Evolutionary conservation across 768 basidiomycete species (phyloP).

Genomic region (Termitomyces sp.): DNA sequence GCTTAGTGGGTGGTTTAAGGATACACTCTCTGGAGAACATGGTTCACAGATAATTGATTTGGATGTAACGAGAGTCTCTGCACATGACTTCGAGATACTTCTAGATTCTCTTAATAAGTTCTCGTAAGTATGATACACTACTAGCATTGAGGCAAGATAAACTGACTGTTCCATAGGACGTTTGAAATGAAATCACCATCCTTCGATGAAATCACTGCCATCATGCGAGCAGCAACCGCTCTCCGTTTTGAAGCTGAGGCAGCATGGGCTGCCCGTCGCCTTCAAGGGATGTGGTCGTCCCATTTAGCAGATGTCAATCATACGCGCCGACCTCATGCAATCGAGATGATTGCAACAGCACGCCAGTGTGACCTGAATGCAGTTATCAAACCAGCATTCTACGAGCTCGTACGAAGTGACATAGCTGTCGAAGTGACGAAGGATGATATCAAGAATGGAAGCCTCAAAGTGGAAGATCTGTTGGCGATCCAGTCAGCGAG

Average conservation of each 20-base stretch:
- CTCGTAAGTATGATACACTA: conserved; percentile 24
- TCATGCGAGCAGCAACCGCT: conserved; percentile 32
- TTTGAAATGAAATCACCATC: conserved; percentile 20
- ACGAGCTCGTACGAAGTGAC: conserved; percentile 3
- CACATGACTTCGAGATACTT: conserved; percentile 32
- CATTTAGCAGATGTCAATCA: conserved; percentile 23
- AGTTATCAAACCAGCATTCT: conserved; percentile 20
- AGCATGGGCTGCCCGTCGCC: conserved; percentile 25
- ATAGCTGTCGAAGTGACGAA: neutral
- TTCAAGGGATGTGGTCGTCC: conserved; percentile 32
- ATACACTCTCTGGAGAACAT: conserved; percentile 8
- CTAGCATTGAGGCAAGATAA: neutral
- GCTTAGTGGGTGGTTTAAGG: conserved; percentile 33
- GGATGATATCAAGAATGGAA: neutral
- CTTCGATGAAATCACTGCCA: conserved; percentile 27
- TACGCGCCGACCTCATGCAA: conserved; percentile 23
- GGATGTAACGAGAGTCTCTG: conserved; percentile 19
- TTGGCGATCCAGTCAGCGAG: conserved; percentile 11
- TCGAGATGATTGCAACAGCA: conserved; percentile 29
- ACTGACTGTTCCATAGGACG: conserved; percentile 12
- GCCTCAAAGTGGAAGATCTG: conserved; percentile 4
- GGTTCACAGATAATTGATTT: conserved; percentile 18
- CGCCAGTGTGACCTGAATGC: conserved; percentile 23
- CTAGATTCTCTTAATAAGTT: conserved; percentile 31
- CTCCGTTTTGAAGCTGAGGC: conserved; percentile 29